Evolutionary conservation across 1,284 basidiomycete species (phyloP), one percentile per base, ranked within the genome.

Genomic region (Leccinum pachyderme): DNA sequence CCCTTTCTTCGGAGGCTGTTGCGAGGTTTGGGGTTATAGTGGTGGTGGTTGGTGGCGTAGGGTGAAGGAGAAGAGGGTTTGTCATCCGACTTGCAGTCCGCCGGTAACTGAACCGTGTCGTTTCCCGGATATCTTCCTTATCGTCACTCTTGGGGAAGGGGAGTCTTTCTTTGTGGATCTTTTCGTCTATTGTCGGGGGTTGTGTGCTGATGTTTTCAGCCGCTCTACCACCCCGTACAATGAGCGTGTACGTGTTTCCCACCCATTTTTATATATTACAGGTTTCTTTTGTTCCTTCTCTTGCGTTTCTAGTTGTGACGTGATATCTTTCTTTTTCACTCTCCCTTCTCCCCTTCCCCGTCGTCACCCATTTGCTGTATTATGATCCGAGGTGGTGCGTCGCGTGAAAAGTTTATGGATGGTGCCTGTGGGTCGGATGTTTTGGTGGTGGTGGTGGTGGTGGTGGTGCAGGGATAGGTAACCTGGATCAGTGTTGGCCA

Each of bases 201-300:
- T 49, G 5, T 32, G 43, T 47, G 47, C 61, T 54, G 46, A 58
- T 50, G 22, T 53, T 47, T 52, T 60, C 54, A 44, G 51, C 31
- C 56, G 13, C 52, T 43, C 39, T 44, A 47, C 53, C 33, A 25
- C 31, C 51, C 51, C 46, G 51, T 45, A 47, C 47, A 52, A 48
- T 57, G 58, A 60, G 48, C 57, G 53, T 63, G 53, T 68, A 57
- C 55, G 58, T 61, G 59, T 68, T 61, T 51, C 50, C 51, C 33
- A 39, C 56, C 57, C 51, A 44, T 39, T 56, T 58, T 58, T 72
- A 71, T 69, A 71, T 69, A 65, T 67, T 61, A 51, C 62, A 59
- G 62, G 69, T 49, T 71, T 59, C 53, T 52, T 52, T 61, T 39
- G 37, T 51, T 58, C 33, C 51, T 53, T 53, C 18, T 54, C 43